These are phyloP conservation scores for Cystobasidiopsis lactophilus DNA, from an alignment of 768 basidiomycete species.

Conservation along the genomic window DNA sequence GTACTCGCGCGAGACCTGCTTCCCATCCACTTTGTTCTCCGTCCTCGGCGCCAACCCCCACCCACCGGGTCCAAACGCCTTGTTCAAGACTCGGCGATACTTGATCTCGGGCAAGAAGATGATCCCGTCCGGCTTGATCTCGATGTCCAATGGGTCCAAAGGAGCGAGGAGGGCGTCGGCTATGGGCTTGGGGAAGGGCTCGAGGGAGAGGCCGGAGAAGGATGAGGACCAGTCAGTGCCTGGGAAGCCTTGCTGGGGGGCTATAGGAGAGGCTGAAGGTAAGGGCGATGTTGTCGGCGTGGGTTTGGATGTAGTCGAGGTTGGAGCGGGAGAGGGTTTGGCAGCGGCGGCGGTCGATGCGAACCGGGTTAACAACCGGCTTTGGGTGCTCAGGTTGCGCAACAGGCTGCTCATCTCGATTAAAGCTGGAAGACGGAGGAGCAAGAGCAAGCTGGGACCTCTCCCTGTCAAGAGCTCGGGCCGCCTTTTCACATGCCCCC, in stretches of 20 bases:
- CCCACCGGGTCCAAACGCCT: slow-evolving; percentile 83
- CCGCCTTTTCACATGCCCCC: too few species aligned
- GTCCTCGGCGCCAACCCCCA: slow-evolving; percentile 91
- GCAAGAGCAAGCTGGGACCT: too few species aligned
- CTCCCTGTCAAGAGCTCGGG: too few species aligned
- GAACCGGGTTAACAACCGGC: too few species aligned
- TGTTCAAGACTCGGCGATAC: slow-evolving; percentile 74
- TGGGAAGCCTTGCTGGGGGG: neutral
- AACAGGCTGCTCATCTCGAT: too few species aligned
- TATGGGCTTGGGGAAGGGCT: slow-evolving; percentile 55
- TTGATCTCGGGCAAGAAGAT: slow-evolving; percentile 94
- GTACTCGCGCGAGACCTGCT: slow-evolving; percentile 78
- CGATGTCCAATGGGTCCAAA: slow-evolving; percentile 54
- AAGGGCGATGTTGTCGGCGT: neutral
- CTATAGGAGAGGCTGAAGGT: neutral
- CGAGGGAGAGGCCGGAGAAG: slow-evolving; percentile 54
- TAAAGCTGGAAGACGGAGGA: too few species aligned
- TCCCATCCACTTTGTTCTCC: slow-evolving; percentile 71
- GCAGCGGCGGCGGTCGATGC: neutral
- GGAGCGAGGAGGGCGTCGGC: slow-evolving; percentile 52
- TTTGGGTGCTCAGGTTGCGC: too few species aligned
- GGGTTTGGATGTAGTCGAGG: neutral
- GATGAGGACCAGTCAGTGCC: slow-evolving; percentile 55
- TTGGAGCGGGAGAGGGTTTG: neutral
- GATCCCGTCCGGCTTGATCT: slow-evolving; percentile 88